phyloP scores from a whole-genome alignment of 495 filamentous ascomycete genomes.

The Aspergillus heteromorphus region DNA sequence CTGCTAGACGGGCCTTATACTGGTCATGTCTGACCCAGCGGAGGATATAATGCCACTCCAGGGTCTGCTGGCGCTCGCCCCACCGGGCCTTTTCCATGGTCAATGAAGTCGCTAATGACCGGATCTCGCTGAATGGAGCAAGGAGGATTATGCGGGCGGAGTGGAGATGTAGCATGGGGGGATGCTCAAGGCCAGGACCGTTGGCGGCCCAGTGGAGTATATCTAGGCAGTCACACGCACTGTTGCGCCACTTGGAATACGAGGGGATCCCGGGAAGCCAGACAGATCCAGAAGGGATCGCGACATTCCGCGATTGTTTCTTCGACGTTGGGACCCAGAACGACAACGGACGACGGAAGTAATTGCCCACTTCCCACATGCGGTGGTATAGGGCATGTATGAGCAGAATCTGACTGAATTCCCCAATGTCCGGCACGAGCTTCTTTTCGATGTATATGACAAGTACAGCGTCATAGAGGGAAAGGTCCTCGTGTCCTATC shows the following conservation, averaged over 20 bases:
- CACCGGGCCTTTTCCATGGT: slow-evolving; percentile 26
- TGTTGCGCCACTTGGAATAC: slow-evolving; percentile 52
- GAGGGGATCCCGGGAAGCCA: slow-evolving; percentile 48
- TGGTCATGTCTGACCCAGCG: slow-evolving; percentile 49
- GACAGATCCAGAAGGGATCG: slow-evolving; percentile 34
- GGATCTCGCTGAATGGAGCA: slow-evolving; percentile 36
- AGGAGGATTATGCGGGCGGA: slow-evolving; percentile 38
- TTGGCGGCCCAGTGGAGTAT: slow-evolving; percentile 53
- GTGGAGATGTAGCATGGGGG: slow-evolving; percentile 50
- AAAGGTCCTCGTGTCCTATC: slow-evolving; percentile 24
- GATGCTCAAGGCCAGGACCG: slow-evolving; percentile 44
- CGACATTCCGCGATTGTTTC: slow-evolving; percentile 34
- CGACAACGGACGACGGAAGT: slow-evolving; percentile 41
- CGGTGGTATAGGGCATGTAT: slow-evolving; percentile 48
- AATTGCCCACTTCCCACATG: slow-evolving; percentile 47
- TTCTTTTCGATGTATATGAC: slow-evolving; percentile 48
- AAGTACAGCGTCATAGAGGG: slow-evolving; percentile 41
- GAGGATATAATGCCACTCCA: slow-evolving; percentile 40
- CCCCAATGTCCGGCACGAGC: slow-evolving; percentile 35
- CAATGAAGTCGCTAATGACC: slow-evolving; percentile 29
- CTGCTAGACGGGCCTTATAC: slow-evolving; percentile 50
- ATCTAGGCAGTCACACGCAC: slow-evolving; percentile 50
- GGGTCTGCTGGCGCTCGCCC: slow-evolving; percentile 27
- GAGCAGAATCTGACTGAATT: slow-evolving; percentile 44
- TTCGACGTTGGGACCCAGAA: slow-evolving; percentile 46